Evolutionary conservation across 2,329 filamentous ascomycete genomes (phyloP), one percentile per base, ranked within the genome.

Genomic region (Aspergillus calidoustus): DNA sequence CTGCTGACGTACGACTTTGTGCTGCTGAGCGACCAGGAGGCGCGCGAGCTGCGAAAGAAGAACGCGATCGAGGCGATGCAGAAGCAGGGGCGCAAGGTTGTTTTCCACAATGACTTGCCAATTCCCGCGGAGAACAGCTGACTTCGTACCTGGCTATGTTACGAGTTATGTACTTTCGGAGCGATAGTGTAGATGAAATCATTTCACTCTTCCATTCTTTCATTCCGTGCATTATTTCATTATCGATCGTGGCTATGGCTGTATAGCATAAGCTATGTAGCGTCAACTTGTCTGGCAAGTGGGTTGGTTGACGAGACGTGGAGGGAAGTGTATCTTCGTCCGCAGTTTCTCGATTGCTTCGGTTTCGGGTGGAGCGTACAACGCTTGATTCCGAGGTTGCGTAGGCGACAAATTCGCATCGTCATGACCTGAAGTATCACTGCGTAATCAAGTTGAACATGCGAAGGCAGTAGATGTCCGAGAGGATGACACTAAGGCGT

Each of bases 1-100:
- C 54, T 71, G 47, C 47, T 72, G 59, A 68, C 60, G 7, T 66
- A 71, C 34, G 68, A 72, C 52, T 72, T 72, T 62, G 67, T 72
- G 46, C 50, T 72, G 17, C 54, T 65, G 60, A 60, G 57, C 3
- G 63, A 65, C 8, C 25, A 51, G 19, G 57, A 63, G 44, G 63
- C 63, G 6, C 53, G 60, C 7, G 57, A 59, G 4, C 30, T 65
- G 55, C 48, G 63, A 19, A 62, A 44, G 54, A 60, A 50, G 57
- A 63, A 60, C 41, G 63, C 63, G 11, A 61, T 65, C 44, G 63
- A 65, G 47, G 60, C 63, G 25, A 62, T 64, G 59, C 59, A 62
- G 48, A 62, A 60, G 25, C 62, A 64, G 51, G 57, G 53, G 7
- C 57, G 60, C 30, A 65, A 65, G 19, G 60, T 63, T 8, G 50